Evolutionary conservation across 129 eudicot genomes (phyloP).

Genomic region (Centrapalus pauciflorus): DNA sequence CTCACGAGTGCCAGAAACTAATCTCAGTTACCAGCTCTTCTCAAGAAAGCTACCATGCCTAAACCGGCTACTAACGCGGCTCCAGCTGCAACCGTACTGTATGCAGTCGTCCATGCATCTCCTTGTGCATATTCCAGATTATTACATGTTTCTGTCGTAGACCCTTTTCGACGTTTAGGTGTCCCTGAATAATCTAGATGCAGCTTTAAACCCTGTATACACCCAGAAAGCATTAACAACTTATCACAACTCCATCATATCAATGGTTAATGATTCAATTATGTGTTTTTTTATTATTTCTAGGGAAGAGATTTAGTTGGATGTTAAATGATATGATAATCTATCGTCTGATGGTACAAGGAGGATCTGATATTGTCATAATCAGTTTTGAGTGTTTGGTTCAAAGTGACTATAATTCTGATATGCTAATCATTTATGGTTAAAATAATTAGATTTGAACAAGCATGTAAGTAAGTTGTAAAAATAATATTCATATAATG

Average conservation of each 20-base stretch:
- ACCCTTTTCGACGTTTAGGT: slow-evolving; percentile 43
- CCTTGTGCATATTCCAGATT: slow-evolving; percentile 48
- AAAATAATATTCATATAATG: too few relatives aligned
- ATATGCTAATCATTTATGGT: too few relatives aligned
- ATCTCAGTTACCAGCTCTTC: slow-evolving; percentile 53
- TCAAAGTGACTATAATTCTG: too few relatives aligned
- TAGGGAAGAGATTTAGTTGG: too few relatives aligned
- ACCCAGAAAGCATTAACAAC: slow-evolving; percentile 1
- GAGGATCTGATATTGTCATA: too few relatives aligned
- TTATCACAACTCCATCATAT: slow-evolving; percentile 13
- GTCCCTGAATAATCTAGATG: slow-evolving; percentile 73
- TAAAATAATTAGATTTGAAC: too few relatives aligned
- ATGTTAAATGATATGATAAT: too few relatives aligned
- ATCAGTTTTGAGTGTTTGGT: not conserved
- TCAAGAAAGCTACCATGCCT: slow-evolving; percentile 77
- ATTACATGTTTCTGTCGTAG: slow-evolving; percentile 27
- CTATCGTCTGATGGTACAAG: too few relatives aligned
- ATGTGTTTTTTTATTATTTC: too few relatives aligned
- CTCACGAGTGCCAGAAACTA: not conserved
- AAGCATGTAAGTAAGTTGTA: too few relatives aligned
- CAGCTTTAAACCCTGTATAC: slow-evolving; percentile 67
- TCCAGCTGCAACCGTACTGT: slow-evolving; percentile 88
- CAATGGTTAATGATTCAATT: too few relatives aligned
- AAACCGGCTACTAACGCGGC: slow-evolving; percentile 90
- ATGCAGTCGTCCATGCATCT: slow-evolving; percentile 93